A percentile compares a stretch with the other conserved stretches of the same genome.
phyloP scores from a whole-genome alignment of 371 early-diverging fungal genomes.

The Rhizopus sp. region DNA sequence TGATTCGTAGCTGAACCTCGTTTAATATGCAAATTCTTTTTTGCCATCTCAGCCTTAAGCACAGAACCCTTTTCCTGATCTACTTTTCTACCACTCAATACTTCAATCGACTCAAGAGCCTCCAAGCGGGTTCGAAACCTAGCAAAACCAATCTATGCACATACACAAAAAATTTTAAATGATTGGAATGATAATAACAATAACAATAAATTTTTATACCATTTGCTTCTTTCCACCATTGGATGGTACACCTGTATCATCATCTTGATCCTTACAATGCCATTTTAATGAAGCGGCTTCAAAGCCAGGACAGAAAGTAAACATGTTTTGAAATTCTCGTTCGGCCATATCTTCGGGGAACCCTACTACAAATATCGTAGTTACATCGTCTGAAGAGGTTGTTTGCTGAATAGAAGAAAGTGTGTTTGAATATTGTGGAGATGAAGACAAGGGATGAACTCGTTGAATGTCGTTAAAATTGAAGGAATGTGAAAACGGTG shows the following conservation, averaged over 20 bases:
- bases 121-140: slow-evolving; percentile 43
- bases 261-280: slow-evolving; percentile 65
- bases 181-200: neutral
- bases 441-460: slow-evolving; percentile 27
- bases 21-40: slow-evolving; percentile 51
- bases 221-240: slow-evolving; percentile 76
- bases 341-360: slow-evolving; percentile 97
- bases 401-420: slow-evolving; percentile 13
- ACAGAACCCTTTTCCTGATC: slow-evolving; percentile 40
- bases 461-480: slow-evolving; percentile 29
- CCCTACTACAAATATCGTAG: slow-evolving; percentile 97
- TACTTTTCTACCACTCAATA: slow-evolving; percentile 39
- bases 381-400: slow-evolving; percentile 61
- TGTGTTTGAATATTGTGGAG: slow-evolving; percentile 10
- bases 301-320: slow-evolving; percentile 92
- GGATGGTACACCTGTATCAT: slow-evolving; percentile 18
- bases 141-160: slow-evolving; percentile 47
- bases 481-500: slow-evolving; percentile 25
- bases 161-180: neutral
- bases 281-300: slow-evolving; percentile 93
- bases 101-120: slow-evolving; percentile 38
- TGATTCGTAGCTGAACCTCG: slow-evolving; percentile 22
- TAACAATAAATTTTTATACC: slow-evolving; percentile 51
- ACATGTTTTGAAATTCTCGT: slow-evolving; percentile 97
- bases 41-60: slow-evolving; percentile 53